Percentiles rank a stretch among this genome's conserved stretches.
Conservation (phyloP, 2,329 filamentous ascomycete species). For the Cryphonectria japonica region DNA sequence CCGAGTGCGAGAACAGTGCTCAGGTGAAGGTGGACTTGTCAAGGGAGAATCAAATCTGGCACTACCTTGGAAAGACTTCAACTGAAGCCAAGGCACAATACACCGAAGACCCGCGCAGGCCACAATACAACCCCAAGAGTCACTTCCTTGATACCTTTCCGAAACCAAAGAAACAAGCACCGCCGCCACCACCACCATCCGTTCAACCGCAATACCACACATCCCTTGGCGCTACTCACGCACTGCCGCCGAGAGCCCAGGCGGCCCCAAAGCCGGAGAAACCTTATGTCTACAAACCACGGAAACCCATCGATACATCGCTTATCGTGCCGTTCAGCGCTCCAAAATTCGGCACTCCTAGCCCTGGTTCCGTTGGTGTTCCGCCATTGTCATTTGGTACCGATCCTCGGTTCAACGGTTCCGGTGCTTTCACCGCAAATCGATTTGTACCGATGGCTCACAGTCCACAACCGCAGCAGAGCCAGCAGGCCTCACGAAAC, state of each 20-base stretch:
- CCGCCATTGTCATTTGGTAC: constrained; percentile 33
- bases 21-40: constrained; percentile 73
- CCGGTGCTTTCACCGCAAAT: constrained; percentile 32
- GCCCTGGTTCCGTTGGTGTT: constrained; percentile 22
- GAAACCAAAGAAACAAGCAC: constrained; percentile 35
- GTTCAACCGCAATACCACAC: constrained; percentile 31
- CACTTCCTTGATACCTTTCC: constrained; percentile 74
- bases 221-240: constrained; percentile 30
- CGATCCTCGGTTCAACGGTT: constrained; percentile 32
- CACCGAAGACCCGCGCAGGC: constrained; percentile 71
- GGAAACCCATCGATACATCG: constrained; percentile 40
- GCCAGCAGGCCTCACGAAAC: constrained; percentile 13
- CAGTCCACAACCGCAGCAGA: constrained; percentile 38
- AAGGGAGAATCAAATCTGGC: constrained; percentile 79
- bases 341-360: constrained; percentile 42
- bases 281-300: constrained; percentile 59
- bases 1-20: constrained; percentile 50
- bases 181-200: constrained; percentile 34
- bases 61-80: constrained; percentile 83
- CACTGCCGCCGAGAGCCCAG: constrained; percentile 24
- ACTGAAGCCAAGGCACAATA: constrained; percentile 92
- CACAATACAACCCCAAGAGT: constrained; percentile 67
- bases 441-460: constrained; percentile 36
- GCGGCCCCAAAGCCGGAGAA: constrained; percentile 43
- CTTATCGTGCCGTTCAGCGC: constrained; percentile 36